Evolutionary conservation across 768 basidiomycete genomes (phyloP).

Genomic region (Boletus barrowsii): DNA sequence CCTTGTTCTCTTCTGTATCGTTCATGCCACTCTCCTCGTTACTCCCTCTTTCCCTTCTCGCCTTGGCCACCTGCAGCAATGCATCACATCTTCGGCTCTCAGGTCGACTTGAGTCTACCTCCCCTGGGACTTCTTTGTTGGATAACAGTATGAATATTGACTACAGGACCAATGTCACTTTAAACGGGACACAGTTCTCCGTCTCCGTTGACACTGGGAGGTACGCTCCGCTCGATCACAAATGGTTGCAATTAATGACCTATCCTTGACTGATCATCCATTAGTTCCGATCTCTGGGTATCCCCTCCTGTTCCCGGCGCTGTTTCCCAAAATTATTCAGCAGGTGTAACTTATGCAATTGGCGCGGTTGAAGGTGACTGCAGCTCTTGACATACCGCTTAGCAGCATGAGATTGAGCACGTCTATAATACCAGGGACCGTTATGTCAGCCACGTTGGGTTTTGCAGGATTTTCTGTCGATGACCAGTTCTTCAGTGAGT

Average conservation of each 20-base stretch:
- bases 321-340: constrained; percentile 35
- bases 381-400: background rate
- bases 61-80: background rate
- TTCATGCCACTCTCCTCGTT: constrained; percentile 11
- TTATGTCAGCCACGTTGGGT: constrained; percentile 27
- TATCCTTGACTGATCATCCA: background rate
- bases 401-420: background rate
- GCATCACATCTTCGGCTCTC: constrained; percentile 17
- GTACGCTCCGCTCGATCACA: constrained; percentile 22
- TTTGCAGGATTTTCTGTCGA: constrained; percentile 44
- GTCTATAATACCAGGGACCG: constrained; percentile 19
- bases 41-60: constrained; percentile 13
- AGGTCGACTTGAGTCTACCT: constrained; percentile 8
- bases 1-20: too few relatives aligned
- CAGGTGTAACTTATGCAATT: constrained; percentile 52
- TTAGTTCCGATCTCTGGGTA: constrained; percentile 66
- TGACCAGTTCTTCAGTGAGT: constrained; percentile 35
- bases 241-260: background rate
- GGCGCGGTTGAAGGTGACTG: constrained; percentile 47
- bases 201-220: constrained; percentile 47
- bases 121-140: constrained; percentile 28
- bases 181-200: constrained; percentile 32
- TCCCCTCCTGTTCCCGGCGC: constrained; percentile 41
- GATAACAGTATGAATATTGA: constrained; percentile 30
- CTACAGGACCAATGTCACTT: constrained; percentile 39